Conservation (phyloP, 1,284 basidiomycete species). For the Ceratobasidium papillatum region DNA sequence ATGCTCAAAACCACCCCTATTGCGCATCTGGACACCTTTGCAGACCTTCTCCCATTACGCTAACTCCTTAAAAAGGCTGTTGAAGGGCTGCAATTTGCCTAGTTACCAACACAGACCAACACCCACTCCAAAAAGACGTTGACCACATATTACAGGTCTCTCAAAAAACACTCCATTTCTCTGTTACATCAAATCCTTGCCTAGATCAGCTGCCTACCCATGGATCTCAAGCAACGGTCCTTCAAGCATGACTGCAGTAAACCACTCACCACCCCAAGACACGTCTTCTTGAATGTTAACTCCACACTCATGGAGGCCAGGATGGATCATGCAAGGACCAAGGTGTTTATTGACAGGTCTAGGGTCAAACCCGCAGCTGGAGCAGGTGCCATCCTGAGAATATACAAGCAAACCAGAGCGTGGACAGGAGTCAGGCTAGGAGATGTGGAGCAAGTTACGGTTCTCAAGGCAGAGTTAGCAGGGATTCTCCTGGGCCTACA, state of each 20-base stretch:
- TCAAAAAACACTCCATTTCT: not conserved
- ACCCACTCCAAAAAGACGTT: not conserved
- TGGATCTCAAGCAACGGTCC: not conserved
- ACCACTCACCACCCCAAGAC: not conserved
- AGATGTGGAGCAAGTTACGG: not conserved
- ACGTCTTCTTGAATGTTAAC: not conserved
- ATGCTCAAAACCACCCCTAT: too few species aligned
- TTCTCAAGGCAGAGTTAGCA: not conserved
- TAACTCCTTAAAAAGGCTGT: not conserved
- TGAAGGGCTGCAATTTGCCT: not conserved
- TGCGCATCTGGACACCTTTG: too few species aligned
- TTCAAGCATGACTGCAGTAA: not conserved
- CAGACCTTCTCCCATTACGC: not conserved
- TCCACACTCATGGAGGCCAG: not conserved
- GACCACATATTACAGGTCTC: not conserved
- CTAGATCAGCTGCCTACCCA: not conserved
- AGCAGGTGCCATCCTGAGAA: not conserved
- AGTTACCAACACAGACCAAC: not conserved
- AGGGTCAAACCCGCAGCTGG: not conserved
- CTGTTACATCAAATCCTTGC: not conserved
- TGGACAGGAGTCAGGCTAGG: not conserved
- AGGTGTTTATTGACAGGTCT: not conserved
- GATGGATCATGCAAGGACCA: not conserved
- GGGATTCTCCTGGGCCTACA: not conserved
- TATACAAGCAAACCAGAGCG: not conserved